These are phyloP conservation scores for Calocybe gangraenosa DNA, from an alignment of 768 basidiomycete genomes.

Conservation along the genomic window DNA sequence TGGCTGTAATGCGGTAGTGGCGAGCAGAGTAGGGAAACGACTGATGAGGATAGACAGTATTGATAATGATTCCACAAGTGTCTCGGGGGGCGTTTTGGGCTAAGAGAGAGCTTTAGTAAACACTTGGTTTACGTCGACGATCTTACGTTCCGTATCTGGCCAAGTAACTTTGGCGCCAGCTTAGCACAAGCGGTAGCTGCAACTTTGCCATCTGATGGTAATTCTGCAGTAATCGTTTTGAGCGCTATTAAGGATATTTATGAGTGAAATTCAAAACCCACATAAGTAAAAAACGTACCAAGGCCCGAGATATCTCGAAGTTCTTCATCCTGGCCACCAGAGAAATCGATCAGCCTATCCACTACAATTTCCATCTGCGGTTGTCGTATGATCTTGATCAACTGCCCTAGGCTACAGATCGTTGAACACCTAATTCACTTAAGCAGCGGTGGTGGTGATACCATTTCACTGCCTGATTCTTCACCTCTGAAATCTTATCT, in stretches of 20 bases:
- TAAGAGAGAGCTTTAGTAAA: conserved; percentile 19
- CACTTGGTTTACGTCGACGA: background rate
- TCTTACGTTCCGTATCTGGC: conserved; percentile 71
- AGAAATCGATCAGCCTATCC: conserved; percentile 85
- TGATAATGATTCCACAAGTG: conserved; percentile 76
- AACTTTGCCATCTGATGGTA: conserved; percentile 79
- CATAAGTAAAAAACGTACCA: conserved; percentile 43
- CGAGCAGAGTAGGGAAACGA: conserved; percentile 72
- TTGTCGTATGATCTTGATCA: conserved; percentile 87
- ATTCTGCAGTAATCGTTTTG: conserved; percentile 91
- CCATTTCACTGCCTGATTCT: conserved; percentile 97
- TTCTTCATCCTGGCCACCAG: conserved; percentile 86
- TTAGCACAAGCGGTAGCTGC: conserved; percentile 77
- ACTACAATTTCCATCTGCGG: conserved; percentile 81
- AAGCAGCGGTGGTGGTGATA: conserved; percentile 20
- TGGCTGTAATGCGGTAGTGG: conserved; percentile 46
- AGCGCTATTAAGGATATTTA: conserved; percentile 51
- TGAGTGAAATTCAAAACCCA: background rate
- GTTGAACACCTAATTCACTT: conserved; percentile 7
- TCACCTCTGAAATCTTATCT: conserved; percentile 97
- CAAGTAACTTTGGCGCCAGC: conserved; percentile 78
- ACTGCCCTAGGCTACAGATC: conserved; percentile 67
- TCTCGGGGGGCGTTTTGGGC: conserved; percentile 72
- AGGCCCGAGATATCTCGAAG: conserved; percentile 91
- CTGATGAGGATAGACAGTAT: conserved; percentile 87